Evolutionary conservation across 1,284 basidiomycete species (phyloP).

Genomic region (Heterobasidion irregulare): DNA sequence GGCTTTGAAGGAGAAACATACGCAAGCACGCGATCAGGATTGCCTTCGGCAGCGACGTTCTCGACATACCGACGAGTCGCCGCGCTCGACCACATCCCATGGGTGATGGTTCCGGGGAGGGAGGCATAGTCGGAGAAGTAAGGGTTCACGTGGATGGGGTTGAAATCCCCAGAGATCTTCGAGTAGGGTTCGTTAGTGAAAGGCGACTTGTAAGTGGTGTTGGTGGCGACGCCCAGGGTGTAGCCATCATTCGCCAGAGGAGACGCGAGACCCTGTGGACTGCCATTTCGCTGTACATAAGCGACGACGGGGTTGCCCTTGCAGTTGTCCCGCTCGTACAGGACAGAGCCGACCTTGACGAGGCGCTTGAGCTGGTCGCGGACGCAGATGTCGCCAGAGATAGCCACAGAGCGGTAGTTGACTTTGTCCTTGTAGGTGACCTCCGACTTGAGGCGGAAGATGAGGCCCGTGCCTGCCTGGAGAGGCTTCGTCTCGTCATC

Average conservation of each 20-base stretch:
- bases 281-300: conserved; percentile 89
- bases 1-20: conserved; percentile 30
- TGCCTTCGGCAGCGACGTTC: conserved; percentile 88
- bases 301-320: conserved; percentile 92
- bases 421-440: conserved; percentile 89
- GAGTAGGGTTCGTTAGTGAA: conserved; percentile 94
- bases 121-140: conserved; percentile 95
- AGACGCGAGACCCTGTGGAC: conserved; percentile 66
- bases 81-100: conserved; percentile 96
- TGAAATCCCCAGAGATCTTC: conserved; percentile 94
- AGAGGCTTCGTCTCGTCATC: conserved; percentile 77
- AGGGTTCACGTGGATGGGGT: conserved; percentile 96
- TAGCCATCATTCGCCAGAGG: conserved; percentile 86
- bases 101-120: conserved; percentile 94
- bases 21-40: conserved; percentile 84
- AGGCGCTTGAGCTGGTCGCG: conserved; percentile 82
- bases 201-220: conserved; percentile 67
- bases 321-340: conserved; percentile 81
- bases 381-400: conserved; percentile 80
- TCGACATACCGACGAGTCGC: conserved; percentile 92
- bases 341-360: conserved; percentile 82
- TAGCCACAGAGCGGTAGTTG: conserved; percentile 76
- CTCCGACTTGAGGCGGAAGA: conserved; percentile 85
- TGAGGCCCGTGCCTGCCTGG: conserved; percentile 72
- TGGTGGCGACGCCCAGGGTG: conserved; percentile 55